Evolutionary conservation across 2,329 filamentous ascomycete species (phyloP).

Genomic region (Phialophora macrospora): DNA sequence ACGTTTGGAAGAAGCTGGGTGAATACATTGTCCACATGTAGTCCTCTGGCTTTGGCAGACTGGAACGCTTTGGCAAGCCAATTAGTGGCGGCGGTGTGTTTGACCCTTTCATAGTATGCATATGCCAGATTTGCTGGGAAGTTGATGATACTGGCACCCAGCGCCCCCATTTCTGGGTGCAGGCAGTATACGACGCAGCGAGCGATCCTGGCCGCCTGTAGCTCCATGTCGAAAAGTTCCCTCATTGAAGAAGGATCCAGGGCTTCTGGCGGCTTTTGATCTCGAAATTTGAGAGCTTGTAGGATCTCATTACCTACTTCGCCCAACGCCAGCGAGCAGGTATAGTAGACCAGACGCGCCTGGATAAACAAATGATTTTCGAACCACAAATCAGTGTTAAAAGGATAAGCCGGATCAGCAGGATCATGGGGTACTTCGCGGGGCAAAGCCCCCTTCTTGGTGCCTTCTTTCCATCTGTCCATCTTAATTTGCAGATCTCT

Average conservation of each 20-base stretch:
- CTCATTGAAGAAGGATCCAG: constrained; percentile 11
- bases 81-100: constrained; percentile 18
- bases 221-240: constrained; percentile 21
- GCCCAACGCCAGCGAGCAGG: constrained; percentile 30
- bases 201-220: constrained; percentile 32
- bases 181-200: constrained; percentile 34
- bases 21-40: constrained; percentile 29
- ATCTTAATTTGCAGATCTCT: constrained; percentile 26
- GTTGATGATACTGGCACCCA: constrained; percentile 35
- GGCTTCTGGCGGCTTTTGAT: constrained; percentile 16
- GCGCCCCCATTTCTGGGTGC: constrained; percentile 37
- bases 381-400: constrained; percentile 34
- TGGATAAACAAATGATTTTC: constrained; percentile 36
- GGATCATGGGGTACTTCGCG: constrained; percentile 28
- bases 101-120: constrained; percentile 27
- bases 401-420: constrained; percentile 32
- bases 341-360: constrained; percentile 35
- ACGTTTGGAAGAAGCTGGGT: constrained; percentile 9
- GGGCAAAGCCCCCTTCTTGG: constrained; percentile 28
- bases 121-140: constrained; percentile 34
- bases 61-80: constrained; percentile 31
- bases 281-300: constrained; percentile 20
- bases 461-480: constrained; percentile 33
- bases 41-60: constrained; percentile 27
- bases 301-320: constrained; percentile 30